These are phyloP conservation scores for Gracilaria caudata DNA, from an alignment of 23 red algal genomes.

Conservation along the genomic window DNA sequence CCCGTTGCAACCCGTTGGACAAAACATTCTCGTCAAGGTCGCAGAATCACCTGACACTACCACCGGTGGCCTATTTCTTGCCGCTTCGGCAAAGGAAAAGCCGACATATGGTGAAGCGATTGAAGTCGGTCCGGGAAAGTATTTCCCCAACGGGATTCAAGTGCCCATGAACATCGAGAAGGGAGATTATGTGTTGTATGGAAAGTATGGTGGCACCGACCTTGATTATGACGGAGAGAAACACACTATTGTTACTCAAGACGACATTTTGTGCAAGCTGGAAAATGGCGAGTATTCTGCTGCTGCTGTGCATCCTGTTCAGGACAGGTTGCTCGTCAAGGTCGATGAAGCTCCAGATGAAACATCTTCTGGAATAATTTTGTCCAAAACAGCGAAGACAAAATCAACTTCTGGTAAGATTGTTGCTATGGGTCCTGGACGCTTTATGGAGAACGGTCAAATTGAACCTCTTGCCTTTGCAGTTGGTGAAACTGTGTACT, in stretches of 20 bases:
- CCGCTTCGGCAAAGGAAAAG: slow-evolving; percentile 76
- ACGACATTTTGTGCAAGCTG: slow-evolving; percentile 92
- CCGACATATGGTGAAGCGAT: slow-evolving; percentile 81
- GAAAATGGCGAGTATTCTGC: slow-evolving; percentile 72
- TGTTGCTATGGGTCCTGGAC: slow-evolving; percentile 82
- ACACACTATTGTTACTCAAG: slow-evolving; percentile 89
- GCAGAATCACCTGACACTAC: slow-evolving; percentile 77
- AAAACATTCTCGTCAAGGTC: slow-evolving; percentile 86
- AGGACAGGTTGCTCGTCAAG: slow-evolving; percentile 85
- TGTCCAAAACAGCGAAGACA: slow-evolving; percentile 66
- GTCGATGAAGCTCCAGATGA: slow-evolving; percentile 71
- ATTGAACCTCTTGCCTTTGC: slow-evolving; percentile 82
- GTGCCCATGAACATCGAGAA: slow-evolving; percentile 81
- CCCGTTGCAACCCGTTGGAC: slow-evolving; percentile 64
- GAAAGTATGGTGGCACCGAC: slow-evolving; percentile 88
- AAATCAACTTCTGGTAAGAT: slow-evolving; percentile 77
- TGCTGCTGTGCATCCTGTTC: slow-evolving; percentile 73
- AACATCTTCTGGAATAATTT: slow-evolving; percentile 78
- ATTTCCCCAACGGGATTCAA: slow-evolving; percentile 60
- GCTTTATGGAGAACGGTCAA: slow-evolving; percentile 93
- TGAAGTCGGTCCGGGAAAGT: slow-evolving; percentile 70
- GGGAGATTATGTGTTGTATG: slow-evolving; percentile 88
- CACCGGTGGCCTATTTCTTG: slow-evolving; percentile 75
- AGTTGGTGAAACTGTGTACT: slow-evolving; percentile 88
- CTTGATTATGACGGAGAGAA: slow-evolving; percentile 86